Base-by-base conservation (phyloP, 805 yeast species). In the Kazachstania viticola region DNA sequence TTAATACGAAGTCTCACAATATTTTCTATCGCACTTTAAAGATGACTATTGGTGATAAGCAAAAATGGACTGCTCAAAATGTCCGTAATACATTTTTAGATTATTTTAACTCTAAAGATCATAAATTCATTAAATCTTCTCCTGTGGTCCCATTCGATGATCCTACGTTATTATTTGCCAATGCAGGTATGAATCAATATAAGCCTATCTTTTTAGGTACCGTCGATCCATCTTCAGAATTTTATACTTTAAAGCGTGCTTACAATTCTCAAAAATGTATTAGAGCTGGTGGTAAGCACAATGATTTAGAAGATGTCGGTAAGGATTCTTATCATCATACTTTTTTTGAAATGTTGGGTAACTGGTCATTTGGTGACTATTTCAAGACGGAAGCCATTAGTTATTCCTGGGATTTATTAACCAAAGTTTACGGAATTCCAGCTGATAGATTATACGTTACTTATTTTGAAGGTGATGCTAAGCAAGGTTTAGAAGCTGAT, bases 131-230 rank as follows among this genome's bases (percentile, higher is more conserved):
- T 29, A 84, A 95, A 15, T 80, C 94, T 0, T 85, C 97, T 2
- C 82, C 95, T 0, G 97, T 88, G 18, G 78, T 91, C 38, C 99
- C 99, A 33, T 94, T 79, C 57, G 96, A 91, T 63, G 99, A 91
- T 56, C 98, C 99, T 32, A 88, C 97, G 17, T 69, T 91, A 40
- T 66, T 91, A 40, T 91, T 91, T 55, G 94, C 98, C 54, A 91
- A 91, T 56, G 99, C 99, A 37, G 98, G 97, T 62, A 91, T 91
- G 99, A 91, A 91, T 64, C 99, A 91, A 66, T 91, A 87, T 62
- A 91, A 91, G 61, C 95, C 98, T 11, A 91, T 91, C 46, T 91
- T 91, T 58, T 67, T 87, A 51, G 99, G 99, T 34, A 87, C 96
- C 8, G 96, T 85, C 29, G 97, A 91, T 48, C 99, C 99, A 21